Evolutionary conservation across 2,329 filamentous ascomycete species (phyloP).

Genomic region (Beauveria rudraprayagi): DNA sequence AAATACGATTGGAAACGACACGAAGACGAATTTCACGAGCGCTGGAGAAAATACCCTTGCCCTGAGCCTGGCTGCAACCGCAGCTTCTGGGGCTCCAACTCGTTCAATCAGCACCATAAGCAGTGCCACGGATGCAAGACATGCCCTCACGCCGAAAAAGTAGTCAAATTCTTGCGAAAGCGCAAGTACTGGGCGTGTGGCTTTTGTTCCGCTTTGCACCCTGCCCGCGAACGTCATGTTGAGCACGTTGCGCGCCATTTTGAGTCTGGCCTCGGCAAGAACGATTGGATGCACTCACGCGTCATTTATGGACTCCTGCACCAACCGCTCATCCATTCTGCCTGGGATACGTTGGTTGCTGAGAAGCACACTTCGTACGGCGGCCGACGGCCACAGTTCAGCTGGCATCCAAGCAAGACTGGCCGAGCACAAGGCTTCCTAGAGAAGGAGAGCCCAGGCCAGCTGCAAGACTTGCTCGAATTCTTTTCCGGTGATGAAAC

Average conservation of each 20-base stretch:
- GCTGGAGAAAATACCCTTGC: slow-evolving; percentile 59
- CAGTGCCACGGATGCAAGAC: slow-evolving; percentile 57
- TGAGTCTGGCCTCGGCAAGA: slow-evolving; percentile 52
- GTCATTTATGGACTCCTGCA: slow-evolving; percentile 61
- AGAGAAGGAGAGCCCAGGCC: slow-evolving; percentile 54
- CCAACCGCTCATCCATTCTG: slow-evolving; percentile 52
- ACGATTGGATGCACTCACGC: slow-evolving; percentile 61
- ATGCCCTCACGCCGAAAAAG: slow-evolving; percentile 56
- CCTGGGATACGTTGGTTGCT: slow-evolving; percentile 50
- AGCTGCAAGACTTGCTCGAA: slow-evolving; percentile 57
- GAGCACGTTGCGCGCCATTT: slow-evolving; percentile 63
- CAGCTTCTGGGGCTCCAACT: slow-evolving; percentile 60
- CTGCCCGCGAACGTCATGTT: slow-evolving; percentile 57
- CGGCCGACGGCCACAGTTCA: slow-evolving; percentile 49
- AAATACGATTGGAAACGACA: slow-evolving; percentile 65
- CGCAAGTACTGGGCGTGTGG: slow-evolving; percentile 62
- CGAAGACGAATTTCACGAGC: slow-evolving; percentile 62
- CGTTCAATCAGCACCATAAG: slow-evolving; percentile 61
- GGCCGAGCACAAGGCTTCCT: slow-evolving; percentile 49
- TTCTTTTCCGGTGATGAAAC: slow-evolving; percentile 52
- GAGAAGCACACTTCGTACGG: slow-evolving; percentile 48
- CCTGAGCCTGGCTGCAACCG: slow-evolving; percentile 56
- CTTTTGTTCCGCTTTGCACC: slow-evolving; percentile 56
- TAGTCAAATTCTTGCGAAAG: slow-evolving; percentile 54
- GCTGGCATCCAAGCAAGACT: slow-evolving; percentile 51